Evolutionary conservation across 495 filamentous ascomycete species (phyloP).

Genomic region (Pyronema domesticum): DNA sequence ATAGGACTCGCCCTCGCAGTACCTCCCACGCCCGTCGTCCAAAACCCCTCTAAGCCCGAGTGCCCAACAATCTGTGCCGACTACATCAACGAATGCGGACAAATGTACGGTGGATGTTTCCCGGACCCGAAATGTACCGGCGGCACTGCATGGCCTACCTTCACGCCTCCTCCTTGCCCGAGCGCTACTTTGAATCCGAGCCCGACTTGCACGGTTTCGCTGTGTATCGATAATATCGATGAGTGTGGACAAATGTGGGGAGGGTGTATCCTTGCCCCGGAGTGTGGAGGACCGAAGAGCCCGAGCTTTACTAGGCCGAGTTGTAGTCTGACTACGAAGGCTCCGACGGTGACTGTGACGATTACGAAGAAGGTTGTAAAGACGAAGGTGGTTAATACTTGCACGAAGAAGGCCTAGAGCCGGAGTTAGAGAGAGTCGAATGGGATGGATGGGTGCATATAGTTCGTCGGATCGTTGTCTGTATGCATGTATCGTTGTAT

Average conservation of each 20-base stretch:
- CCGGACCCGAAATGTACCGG: slow-evolving; percentile 7
- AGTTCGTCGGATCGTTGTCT: too few species aligned
- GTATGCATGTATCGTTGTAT: too few species aligned
- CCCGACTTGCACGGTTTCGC: background rate
- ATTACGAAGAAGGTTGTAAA: too few species aligned
- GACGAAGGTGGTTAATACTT: too few species aligned
- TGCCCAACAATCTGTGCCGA: slow-evolving; percentile 1
- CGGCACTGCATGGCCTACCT: slow-evolving; percentile 5
- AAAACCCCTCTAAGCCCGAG: background rate
- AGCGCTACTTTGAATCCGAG: background rate
- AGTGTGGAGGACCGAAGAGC: background rate
- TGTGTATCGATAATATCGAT: slow-evolving; percentile 1
- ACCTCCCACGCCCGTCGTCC: background rate
- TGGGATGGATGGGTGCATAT: too few species aligned
- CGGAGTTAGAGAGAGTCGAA: too few species aligned
- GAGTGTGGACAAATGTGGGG: slow-evolving; percentile 3
- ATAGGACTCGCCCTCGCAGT: too few species aligned
- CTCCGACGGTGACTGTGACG: too few species aligned
- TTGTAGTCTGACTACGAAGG: too few species aligned
- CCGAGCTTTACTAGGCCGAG: too few species aligned
- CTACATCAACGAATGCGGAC: background rate
- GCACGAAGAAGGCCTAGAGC: too few species aligned
- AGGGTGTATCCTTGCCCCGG: background rate
- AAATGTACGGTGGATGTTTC: slow-evolving; percentile 1
- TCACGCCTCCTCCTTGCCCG: background rate